Evolutionary conservation across 2,329 filamentous ascomycete species (phyloP).

Genomic region (Remersonia thermophila): DNA sequence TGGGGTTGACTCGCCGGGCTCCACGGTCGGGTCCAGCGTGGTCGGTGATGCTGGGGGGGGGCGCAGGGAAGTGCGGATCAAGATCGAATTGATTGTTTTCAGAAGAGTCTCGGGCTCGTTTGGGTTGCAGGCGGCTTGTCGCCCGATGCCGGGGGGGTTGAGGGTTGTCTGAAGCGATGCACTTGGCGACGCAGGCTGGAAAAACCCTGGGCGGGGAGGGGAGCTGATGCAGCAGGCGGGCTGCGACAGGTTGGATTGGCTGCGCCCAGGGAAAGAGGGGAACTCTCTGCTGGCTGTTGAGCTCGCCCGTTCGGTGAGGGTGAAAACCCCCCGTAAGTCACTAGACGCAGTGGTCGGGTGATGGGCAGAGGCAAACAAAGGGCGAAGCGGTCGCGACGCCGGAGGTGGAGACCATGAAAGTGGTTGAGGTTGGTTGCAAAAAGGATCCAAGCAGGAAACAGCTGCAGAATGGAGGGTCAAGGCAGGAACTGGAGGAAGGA

Average conservation of each 20-base stretch:
- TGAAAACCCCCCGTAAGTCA: constrained; percentile 1
- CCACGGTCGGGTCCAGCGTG: constrained; percentile 7
- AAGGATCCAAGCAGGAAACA: not conserved
- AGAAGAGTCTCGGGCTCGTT: constrained; percentile 4
- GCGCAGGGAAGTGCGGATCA: not conserved
- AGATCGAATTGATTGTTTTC: constrained; percentile 9
- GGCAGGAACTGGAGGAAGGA: not conserved
- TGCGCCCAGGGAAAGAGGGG: constrained; percentile 4
- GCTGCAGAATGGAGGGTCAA: no score
- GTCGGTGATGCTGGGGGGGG: constrained; percentile 3
- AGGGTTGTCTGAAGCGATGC: constrained; percentile 9
- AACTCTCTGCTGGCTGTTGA: constrained; percentile 1
- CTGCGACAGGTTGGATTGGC: constrained; percentile 10
- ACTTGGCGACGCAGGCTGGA: constrained; percentile 13
- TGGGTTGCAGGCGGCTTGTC: constrained; percentile 7
- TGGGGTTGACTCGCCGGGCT: constrained; percentile 9
- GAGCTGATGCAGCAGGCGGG: constrained; percentile 10
- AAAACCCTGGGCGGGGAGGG: constrained; percentile 10
- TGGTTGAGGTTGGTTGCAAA: constrained; percentile 2
- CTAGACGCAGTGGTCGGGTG: constrained; percentile 6
- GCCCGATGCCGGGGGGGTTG: constrained; percentile 8
- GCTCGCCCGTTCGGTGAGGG: no score
- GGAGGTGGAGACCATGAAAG: constrained; percentile 8
- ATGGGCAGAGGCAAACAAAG: constrained; percentile 4
- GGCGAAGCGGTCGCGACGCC: constrained; percentile 4